A percentile compares a stretch with the other conserved stretches of the same genome.
Conservation (phyloP, 2,329 filamentous ascomycete genomes). For the Corynespora cassiicola region DNA sequence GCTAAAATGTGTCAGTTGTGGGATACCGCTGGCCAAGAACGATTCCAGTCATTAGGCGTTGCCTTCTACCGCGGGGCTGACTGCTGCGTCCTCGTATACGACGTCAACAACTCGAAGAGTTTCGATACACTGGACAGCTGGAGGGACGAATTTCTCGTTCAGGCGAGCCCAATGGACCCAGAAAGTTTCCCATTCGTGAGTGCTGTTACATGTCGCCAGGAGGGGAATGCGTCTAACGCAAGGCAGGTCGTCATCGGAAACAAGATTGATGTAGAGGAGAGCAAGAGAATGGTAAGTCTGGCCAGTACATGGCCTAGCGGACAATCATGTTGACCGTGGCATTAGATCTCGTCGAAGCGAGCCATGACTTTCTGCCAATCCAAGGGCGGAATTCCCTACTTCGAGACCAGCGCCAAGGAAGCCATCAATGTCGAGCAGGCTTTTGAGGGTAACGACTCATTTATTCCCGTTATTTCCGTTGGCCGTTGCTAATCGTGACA, state of each 20-base stretch:
- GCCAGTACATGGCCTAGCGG: too few species aligned
- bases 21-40: conserved; percentile 97
- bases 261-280: conserved; percentile 99
- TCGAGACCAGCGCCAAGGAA: conserved; percentile 99
- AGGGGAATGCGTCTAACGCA: conserved; percentile 18
- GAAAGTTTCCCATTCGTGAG: conserved; percentile 97
- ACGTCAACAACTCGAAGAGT: conserved; percentile 99
- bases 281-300: conserved; percentile 82
- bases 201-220: conserved; percentile 15
- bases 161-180: conserved; percentile 93
- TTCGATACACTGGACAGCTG: conserved; percentile 98
- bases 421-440: conserved; percentile 96
- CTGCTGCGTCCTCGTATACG: conserved; percentile 97
- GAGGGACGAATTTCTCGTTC: conserved; percentile 97
- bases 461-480: background rate
- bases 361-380: conserved; percentile 98
- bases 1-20: conserved; percentile 71
- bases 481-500: conserved; percentile 45
- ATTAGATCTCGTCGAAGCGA: conserved; percentile 90
- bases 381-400: conserved; percentile 97
- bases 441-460: conserved; percentile 62
- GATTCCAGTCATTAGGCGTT: conserved; percentile 95
- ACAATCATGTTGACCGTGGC: too few species aligned
- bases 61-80: conserved; percentile 98
- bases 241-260: conserved; percentile 89